A percentile compares a stretch with the other conserved stretches of the same genome.
These are phyloP conservation scores for Chaetomium cochliodes DNA, from an alignment of 495 filamentous ascomycete genomes.

Conservation along the genomic window DNA sequence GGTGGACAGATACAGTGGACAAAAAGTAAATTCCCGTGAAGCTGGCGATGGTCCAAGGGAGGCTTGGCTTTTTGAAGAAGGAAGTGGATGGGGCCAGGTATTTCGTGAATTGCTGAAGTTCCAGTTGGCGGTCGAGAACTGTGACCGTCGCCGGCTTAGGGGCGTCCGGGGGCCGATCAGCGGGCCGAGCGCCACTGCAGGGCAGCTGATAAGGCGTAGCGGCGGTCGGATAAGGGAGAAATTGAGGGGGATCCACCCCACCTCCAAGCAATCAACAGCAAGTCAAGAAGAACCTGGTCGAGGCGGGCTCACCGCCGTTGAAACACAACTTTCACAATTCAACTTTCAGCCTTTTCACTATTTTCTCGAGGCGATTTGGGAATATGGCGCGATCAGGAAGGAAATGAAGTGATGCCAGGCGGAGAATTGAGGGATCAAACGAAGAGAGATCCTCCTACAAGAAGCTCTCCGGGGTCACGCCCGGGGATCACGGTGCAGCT, in stretches of 20 bases:
- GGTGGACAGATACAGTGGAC: not conserved
- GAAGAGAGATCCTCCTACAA: not conserved
- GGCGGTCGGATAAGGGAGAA: conserved; percentile 7
- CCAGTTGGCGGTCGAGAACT: not conserved
- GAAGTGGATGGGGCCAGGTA: not conserved
- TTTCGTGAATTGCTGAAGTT: not conserved
- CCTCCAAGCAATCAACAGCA: conserved; percentile 1
- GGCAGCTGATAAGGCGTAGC: conserved; percentile 9
- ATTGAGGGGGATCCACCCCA: conserved; percentile 11
- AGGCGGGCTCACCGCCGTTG: not conserved
- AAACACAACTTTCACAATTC: not conserved
- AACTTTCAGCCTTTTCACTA: not conserved
- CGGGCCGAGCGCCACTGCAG: conserved; percentile 8
- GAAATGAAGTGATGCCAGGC: not conserved
- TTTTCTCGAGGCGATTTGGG: not conserved
- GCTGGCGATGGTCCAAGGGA: not conserved
- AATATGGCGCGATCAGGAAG: not conserved
- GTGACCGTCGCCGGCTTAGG: conserved; percentile 4
- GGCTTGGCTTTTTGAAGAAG: not conserved
- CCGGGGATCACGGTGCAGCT: not conserved
- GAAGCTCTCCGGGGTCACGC: not conserved
- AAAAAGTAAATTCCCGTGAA: not conserved
- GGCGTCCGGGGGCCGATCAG: conserved; percentile 10
- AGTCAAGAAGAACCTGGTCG: not conserved
- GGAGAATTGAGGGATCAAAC: not conserved